A percentile compares a stretch with the other conserved stretches of the same genome.
phyloP scores from a whole-genome alignment of 202 grass and related monocot genomes.

The Setaria viridis region DNA sequence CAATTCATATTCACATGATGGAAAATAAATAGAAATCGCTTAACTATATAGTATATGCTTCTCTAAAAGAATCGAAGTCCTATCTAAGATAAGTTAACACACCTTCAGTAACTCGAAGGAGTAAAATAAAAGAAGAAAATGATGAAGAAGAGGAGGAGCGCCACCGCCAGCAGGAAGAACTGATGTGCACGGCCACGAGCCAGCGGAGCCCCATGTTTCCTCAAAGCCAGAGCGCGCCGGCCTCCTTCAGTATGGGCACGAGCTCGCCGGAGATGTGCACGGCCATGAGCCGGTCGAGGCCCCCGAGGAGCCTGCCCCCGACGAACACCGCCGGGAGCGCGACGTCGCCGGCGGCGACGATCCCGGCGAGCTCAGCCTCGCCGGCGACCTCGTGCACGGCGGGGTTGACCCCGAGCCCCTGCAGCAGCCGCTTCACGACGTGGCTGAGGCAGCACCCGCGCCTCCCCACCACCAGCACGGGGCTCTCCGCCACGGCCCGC shows the following conservation, averaged over 20 bases:
- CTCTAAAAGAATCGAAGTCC: conserved; percentile 48
- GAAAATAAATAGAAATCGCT: conserved; percentile 15
- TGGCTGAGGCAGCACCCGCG: conserved; percentile 90
- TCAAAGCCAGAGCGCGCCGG: conserved; percentile 92
- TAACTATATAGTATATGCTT: background rate
- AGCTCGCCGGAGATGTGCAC: conserved; percentile 97
- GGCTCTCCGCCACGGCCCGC: conserved; percentile 73
- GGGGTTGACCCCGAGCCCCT: conserved; percentile 94
- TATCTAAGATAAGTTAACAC: conserved; percentile 2
- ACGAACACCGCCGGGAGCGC: conserved; percentile 83
- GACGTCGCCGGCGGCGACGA: conserved; percentile 20
- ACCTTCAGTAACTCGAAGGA: conserved; percentile 16
- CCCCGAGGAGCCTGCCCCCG: conserved; percentile 73
- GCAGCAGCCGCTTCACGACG: conserved; percentile 85
- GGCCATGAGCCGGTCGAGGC: conserved; percentile 90
- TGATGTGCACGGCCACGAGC: background rate
- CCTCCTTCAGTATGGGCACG: conserved; percentile 91
- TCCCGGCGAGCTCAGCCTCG: conserved; percentile 53
- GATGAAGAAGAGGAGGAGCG: background rate
- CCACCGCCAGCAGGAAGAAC: background rate
- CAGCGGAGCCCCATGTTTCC: background rate
- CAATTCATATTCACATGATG: conserved; percentile 46
- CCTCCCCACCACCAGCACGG: conserved; percentile 76
- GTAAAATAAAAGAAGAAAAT: background rate
- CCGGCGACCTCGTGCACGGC: conserved; percentile 74